phyloP scores from a whole-genome alignment of 2,329 filamentous ascomycete genomes.

The Cladosporium phlei region DNA sequence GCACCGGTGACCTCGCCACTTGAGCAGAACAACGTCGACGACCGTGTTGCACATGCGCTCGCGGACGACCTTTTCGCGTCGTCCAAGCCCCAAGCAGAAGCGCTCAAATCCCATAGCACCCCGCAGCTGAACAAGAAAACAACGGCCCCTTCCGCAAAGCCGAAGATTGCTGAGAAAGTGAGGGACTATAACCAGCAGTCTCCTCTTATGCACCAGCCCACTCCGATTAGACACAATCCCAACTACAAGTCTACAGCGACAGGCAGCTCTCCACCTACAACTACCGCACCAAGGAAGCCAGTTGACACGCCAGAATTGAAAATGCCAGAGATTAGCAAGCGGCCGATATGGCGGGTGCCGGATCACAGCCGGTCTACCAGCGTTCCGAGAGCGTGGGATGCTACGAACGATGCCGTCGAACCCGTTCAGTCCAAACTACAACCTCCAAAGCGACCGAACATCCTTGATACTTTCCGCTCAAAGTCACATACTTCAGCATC shows the following conservation, averaged over 20 bases:
- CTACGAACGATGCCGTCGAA: conserved; percentile 33
- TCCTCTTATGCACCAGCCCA: conserved; percentile 38
- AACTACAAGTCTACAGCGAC: conserved; percentile 58
- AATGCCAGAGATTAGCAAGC: conserved; percentile 37
- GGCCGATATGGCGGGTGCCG: conserved; percentile 54
- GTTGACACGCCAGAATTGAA: conserved; percentile 18
- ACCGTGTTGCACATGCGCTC: conserved; percentile 68
- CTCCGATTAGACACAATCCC: conserved; percentile 41
- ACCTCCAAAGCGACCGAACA: conserved; percentile 34
- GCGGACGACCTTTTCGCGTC: conserved; percentile 75
- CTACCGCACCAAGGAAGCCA: conserved; percentile 17
- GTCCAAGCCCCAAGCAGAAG: conserved; percentile 12
- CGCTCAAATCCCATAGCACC: conserved; percentile 14
- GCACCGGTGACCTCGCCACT: conserved; percentile 12
- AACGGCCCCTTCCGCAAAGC: conserved; percentile 13
- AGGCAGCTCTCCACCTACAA: conserved; percentile 39
- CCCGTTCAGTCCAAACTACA: conserved; percentile 33
- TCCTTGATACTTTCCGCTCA: conserved; percentile 44
- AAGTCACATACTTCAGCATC: conserved; percentile 47
- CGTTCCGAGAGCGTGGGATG: conserved; percentile 44
- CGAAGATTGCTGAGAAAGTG: conserved; percentile 7
- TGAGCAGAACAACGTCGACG: conserved; percentile 52
- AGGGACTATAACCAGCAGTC: conserved; percentile 12
- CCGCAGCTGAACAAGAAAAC: conserved; percentile 13
- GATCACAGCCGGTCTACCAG: conserved; percentile 46